Base-by-base conservation (phyloP, 2,329 filamentous ascomycete species). In the Epichloe scottii region DNA sequence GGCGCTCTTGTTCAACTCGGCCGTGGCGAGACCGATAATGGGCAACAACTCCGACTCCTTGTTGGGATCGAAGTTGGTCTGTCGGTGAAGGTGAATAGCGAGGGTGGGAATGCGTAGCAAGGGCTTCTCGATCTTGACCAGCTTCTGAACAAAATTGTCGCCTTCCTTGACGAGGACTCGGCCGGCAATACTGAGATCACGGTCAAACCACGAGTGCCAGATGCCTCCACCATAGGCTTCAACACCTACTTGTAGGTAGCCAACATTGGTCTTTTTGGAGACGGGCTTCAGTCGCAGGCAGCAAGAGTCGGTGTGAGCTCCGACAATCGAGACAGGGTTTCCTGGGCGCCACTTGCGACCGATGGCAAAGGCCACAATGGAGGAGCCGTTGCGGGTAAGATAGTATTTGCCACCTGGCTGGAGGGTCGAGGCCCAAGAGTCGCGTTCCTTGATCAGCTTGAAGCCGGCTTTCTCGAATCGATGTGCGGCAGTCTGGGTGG, bases 161-260 rank as follows among this genome's bases (percentile, higher is more conserved):
- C 77, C 77, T 52, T 83, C 82, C 59, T 79, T 82, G 51, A 93
- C 87, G 74, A 97, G 84, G 14, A 87, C 87, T 53, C 93, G 79
- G 8, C 93, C 93, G 34, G 93, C 93, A 50, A 97, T 82, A 60
- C 87, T 86, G 55, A 98, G 73, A 66, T 98, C 93, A 48, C 93
- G 84, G 67, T 98, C 93, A 64, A 98, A 98, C 93, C 86, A 98
- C 45, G 88, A 95, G 69, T 96, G 90, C 91, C 91, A 97, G 62
- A 97, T 84, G 51, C 93, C 93, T 55, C 93, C 93, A 49, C 93
- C 93, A 63, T 98, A 98, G 2, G 89, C 91, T 74, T 98, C 93
- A 48, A 96, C 91, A 49, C 90, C 93, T 52, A 98, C 84, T 70
- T 98, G 93, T 56, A 96, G 71, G 68, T 93, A 98, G 12, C 91